Base-by-base conservation (phyloP, 176 grass and related monocot species). In the Phoenix dactylifera region DNA sequence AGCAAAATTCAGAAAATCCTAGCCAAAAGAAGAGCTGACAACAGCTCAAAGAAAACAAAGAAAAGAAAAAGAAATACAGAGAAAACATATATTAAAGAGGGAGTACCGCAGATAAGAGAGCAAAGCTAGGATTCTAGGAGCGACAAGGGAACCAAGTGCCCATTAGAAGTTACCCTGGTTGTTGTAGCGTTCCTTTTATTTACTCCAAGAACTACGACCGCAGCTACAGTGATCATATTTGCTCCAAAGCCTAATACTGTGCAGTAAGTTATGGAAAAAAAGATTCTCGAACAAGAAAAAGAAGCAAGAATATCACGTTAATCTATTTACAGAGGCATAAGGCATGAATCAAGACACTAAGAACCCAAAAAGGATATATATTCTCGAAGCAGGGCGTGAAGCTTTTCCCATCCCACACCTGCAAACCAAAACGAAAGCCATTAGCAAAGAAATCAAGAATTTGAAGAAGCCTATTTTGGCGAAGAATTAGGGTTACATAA, bases 341-440 rank as follows among this genome's bases (percentile, higher is more conserved):
- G 9, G 14, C 23, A 58, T 28, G 1, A 4, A 60, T 12, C 0
- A 0, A 6, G 52, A 63, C 20, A 4, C 17, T 19, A 4, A 59
- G 32, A 49, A 19, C 15, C 26, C 59, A 18, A 52, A 26, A 79
- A 96, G 80, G 86, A 96, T 96, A 96, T 96, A 75, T 82, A 74
- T 96, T 87, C 18, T 84, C 68, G 72, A 96, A 96, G 74, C 82
- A 90, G 50, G 80, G 83, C 7, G 83, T 62, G 57, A 96, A 87
- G 15, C 63, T 26, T 56, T 60, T 75, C 69, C 80, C 83, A 59
- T 87, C 77, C 91, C 83, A 96, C 17, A 90, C 86, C 90, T 90
- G 74, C 83, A 30, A 64, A 53, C 35, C 35, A 44, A 44, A 25
- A 19, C 16, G 15, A 16, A 58, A 54, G 18, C 32, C 16, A 50